phyloP scores from a whole-genome alignment of 345 rosid genomes.

The Salix exigua region DNA sequence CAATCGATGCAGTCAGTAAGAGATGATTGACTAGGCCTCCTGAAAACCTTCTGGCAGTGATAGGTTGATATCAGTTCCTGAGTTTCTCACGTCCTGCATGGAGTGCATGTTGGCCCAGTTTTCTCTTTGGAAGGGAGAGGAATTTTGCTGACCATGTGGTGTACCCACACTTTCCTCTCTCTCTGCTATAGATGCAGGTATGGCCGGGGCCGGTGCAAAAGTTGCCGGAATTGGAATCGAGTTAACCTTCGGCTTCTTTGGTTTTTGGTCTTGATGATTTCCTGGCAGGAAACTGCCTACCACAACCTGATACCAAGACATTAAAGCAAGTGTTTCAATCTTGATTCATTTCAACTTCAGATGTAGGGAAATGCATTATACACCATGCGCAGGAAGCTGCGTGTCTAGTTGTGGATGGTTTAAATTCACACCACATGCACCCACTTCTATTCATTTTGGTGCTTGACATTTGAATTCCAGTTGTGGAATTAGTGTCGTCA shows the following conservation, averaged over 20 bases:
- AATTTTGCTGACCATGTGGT: slow-evolving; percentile 17
- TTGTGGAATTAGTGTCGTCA: neutral
- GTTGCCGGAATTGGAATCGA: slow-evolving; percentile 31
- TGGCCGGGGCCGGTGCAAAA: slow-evolving; percentile 16
- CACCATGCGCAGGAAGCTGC: too few relatives aligned
- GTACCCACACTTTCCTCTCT: slow-evolving; percentile 18
- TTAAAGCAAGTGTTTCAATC: neutral
- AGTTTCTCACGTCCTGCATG: slow-evolving; percentile 40
- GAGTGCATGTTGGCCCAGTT: slow-evolving; percentile 49
- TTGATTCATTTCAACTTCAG: neutral
- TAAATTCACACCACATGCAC: neutral
- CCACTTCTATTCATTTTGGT: neutral
- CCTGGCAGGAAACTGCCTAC: slow-evolving; percentile 80
- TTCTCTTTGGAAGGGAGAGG: slow-evolving; percentile 42
- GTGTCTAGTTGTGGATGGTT: neutral
- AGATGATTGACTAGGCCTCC: neutral
- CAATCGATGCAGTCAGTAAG: slow-evolving; percentile 26
- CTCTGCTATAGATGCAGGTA: slow-evolving; percentile 41
- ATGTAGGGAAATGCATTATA: neutral
- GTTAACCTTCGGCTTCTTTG: slow-evolving; percentile 48
- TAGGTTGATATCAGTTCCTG: slow-evolving; percentile 54
- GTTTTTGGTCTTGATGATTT: slow-evolving; percentile 63
- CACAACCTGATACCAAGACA: slow-evolving; percentile 51
- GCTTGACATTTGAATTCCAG: neutral
- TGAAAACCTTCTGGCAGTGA: slow-evolving; percentile 41